These are phyloP conservation scores for Boletus vermiculosoides DNA, from an alignment of 768 basidiomycete species.

Conservation along the genomic window DNA sequence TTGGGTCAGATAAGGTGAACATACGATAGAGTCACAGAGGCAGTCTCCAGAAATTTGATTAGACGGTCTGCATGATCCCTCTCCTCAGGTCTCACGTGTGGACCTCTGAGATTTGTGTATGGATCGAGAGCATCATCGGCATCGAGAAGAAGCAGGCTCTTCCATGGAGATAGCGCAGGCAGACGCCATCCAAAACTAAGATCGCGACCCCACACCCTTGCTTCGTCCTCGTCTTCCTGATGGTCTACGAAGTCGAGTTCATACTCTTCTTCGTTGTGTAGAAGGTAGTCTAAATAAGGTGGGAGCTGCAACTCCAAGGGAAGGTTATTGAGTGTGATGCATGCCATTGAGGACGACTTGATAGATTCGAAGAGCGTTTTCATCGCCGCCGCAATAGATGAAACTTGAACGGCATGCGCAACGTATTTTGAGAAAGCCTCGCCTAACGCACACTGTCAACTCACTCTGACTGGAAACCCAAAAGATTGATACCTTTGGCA, in stretches of 20 bases:
- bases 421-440: slow-evolving; percentile 58
- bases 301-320: slow-evolving; percentile 87
- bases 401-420: slow-evolving; percentile 56
- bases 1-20: slow-evolving; percentile 28
- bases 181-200: slow-evolving; percentile 71
- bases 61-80: slow-evolving; percentile 66
- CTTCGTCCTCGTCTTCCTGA: slow-evolving; percentile 51
- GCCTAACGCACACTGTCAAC: slow-evolving; percentile 39
- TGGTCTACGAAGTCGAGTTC: slow-evolving; percentile 51
- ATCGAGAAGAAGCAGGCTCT: slow-evolving; percentile 79
- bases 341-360: slow-evolving; percentile 72
- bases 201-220: slow-evolving; percentile 62
- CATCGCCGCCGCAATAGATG: slow-evolving; percentile 78
- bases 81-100: slow-evolving; percentile 63
- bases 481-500: slow-evolving; percentile 58
- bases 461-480: slow-evolving; percentile 1
- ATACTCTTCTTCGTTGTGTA: slow-evolving; percentile 62
- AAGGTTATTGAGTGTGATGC: slow-evolving; percentile 73
- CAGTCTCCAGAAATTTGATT: slow-evolving; percentile 71
- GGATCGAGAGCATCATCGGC: slow-evolving; percentile 55
- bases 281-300: slow-evolving; percentile 68
- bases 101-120: slow-evolving; percentile 56
- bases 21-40: slow-evolving; percentile 73
- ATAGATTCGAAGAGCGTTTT: slow-evolving; percentile 77
- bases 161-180: slow-evolving; percentile 84